Conservation (phyloP, 2,329 filamentous ascomycete genomes). For the Trichoderma sp. region DNA sequence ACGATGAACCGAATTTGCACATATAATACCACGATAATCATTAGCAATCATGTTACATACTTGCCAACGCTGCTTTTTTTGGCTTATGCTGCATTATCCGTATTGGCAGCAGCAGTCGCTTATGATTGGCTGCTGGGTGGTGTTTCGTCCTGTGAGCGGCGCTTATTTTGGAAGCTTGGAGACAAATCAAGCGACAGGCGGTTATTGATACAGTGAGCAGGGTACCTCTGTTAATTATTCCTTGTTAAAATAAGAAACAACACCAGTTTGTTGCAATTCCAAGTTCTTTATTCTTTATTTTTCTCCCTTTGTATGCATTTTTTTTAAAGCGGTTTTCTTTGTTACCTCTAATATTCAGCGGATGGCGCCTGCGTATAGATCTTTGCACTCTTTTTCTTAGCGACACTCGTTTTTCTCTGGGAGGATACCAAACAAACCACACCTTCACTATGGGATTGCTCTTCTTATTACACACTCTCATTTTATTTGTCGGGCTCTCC, state of each 20-base stretch:
- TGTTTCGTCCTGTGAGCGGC: slow-evolving; percentile 17
- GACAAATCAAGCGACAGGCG: not conserved
- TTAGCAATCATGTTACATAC: not conserved
- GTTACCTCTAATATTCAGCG: not conserved
- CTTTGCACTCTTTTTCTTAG: not conserved
- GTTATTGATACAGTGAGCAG: not conserved
- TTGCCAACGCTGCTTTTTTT: not conserved
- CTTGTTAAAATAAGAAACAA: not conserved
- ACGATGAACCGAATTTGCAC: not conserved
- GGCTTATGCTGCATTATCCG: not conserved
- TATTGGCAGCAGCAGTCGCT: not conserved
- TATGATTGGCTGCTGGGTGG: slow-evolving; percentile 14
- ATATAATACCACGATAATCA: not conserved
- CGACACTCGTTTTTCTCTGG: not conserved
- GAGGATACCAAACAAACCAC: not conserved
- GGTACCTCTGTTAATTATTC: not conserved
- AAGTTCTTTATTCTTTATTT: not conserved
- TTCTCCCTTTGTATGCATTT: not conserved
- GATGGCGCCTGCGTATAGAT: not conserved
- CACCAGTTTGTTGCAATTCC: not conserved
- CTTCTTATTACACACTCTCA: not conserved
- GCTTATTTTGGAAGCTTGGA: slow-evolving; percentile 1
- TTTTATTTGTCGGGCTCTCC: not conserved
- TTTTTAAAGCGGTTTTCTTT: not conserved
- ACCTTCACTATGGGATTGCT: not conserved